Evolutionary conservation across 768 basidiomycete species (phyloP), one percentile per base, ranked within the genome.

Genomic region (Trametes coccinea): DNA sequence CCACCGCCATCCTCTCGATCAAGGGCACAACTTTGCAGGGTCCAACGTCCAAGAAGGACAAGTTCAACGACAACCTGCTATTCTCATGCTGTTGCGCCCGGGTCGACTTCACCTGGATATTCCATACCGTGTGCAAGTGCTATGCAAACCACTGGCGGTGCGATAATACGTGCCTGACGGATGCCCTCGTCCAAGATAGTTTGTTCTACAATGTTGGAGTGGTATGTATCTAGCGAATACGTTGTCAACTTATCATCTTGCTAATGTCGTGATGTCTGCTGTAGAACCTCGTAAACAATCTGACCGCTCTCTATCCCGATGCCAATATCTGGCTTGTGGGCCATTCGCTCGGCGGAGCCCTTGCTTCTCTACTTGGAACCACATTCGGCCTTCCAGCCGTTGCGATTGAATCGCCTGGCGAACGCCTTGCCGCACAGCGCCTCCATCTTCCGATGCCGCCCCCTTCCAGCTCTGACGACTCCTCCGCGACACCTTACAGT

Each of bases 61-160:
- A 93, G 76, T 88, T 88, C 70, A 98, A 98, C 73, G 95, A 97
- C 74, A 93, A 93, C 67, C 68, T 92, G 73, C 73, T 93, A 16
- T 93, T 92, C 70, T 91, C 94, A 0, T 98, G 96, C 75, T 98
- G 96, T 71, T 98, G 96, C 68, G 95, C 94, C 14, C 82, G 87
- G 34, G 90, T 95, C 39, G 90, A 92, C 73, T 81, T 94, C 61
- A 87, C 90, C 2, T 98, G 95, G 95, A 70, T 83, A 30, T 89
- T 93, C 71, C 81, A 82, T 39, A 87, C 90, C 2, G 95, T 97
- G 3, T 98, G 96, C 76, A 82, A 92, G 67, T 98, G 96, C 75
- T 95, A 87, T 71, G 77, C 83, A 2, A 78, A 83, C 9, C 78
- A 81, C 37, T 87, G 82, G 80, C 82, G 81, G 40, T 98, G 96